Conservation (phyloP, 176 grass and related monocot genomes). For the Secale cereale region DNA sequence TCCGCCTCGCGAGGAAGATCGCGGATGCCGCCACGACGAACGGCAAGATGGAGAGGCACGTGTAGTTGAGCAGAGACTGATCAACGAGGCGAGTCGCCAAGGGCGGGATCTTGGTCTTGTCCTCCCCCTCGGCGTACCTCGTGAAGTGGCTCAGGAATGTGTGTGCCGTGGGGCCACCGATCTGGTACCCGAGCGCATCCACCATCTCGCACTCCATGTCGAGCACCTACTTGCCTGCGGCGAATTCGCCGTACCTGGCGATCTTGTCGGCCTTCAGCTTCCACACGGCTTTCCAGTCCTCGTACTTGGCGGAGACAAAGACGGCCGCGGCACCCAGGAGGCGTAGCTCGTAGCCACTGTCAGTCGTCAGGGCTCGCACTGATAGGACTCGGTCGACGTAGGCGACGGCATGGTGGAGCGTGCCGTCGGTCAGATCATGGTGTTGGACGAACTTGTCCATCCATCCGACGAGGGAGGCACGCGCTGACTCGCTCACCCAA, state of each 20-base stretch:
- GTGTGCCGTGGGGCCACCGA: constrained; percentile 25
- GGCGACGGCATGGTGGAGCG: constrained; percentile 16
- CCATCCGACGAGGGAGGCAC: neutral
- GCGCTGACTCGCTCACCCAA: neutral
- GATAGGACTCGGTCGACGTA: constrained; percentile 7
- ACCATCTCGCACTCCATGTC: constrained; percentile 4
- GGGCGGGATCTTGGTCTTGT: neutral
- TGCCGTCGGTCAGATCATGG: neutral
- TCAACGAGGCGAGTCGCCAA: constrained; percentile 18
- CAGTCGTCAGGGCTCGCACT: neutral
- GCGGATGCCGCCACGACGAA: constrained; percentile 22
- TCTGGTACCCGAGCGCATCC: constrained; percentile 7
- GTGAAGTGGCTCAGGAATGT: constrained; percentile 13
- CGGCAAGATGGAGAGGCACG: neutral
- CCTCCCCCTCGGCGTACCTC: neutral
- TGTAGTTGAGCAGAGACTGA: neutral
- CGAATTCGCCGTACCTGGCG: neutral
- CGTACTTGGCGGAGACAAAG: neutral
- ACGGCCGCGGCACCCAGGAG: neutral
- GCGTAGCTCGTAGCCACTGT: neutral
- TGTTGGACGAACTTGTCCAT: neutral
- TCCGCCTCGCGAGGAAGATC: neutral
- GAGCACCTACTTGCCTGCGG: neutral
- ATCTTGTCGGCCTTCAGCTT: neutral
- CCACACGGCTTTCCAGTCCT: neutral